Conservation (phyloP, 495 filamentous ascomycete genomes). For the Bombardia bombarda region DNA sequence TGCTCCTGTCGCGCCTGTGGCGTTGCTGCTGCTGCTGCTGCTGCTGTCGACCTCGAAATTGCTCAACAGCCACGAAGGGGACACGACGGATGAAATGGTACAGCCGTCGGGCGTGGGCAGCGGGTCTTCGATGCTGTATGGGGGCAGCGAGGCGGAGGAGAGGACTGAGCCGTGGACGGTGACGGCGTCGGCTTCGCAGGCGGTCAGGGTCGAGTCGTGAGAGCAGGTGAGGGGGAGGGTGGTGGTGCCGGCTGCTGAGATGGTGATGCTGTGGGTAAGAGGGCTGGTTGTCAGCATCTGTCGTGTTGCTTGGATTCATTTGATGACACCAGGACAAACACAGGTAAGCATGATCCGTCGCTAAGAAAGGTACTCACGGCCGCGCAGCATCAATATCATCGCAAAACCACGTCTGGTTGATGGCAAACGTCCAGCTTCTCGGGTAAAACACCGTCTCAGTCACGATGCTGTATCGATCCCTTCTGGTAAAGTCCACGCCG, state of each 20-base stretch:
- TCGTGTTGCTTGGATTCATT: too few relatives aligned
- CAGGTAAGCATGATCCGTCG: neutral
- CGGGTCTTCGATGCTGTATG: constrained; percentile 22
- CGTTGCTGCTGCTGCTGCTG: too few relatives aligned
- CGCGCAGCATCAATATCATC: constrained; percentile 9
- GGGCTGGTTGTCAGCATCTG: too few relatives aligned
- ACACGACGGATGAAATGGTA: constrained; percentile 21
- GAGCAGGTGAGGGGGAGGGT: constrained; percentile 6
- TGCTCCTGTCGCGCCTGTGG: neutral
- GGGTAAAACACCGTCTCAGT: constrained; percentile 10
- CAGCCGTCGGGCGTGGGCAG: constrained; percentile 14
- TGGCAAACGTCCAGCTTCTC: constrained; percentile 3
- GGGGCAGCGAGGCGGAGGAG: constrained; percentile 7
- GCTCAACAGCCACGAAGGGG: constrained; percentile 16
- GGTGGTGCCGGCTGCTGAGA: constrained; percentile 4
- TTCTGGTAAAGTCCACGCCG: neutral
- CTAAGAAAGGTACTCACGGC: constrained; percentile 7
- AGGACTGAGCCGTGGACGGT: constrained; percentile 8
- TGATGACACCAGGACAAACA: neutral
- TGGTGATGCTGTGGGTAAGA: constrained; percentile 1
- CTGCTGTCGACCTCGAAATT: constrained; percentile 16
- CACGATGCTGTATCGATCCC: constrained; percentile 4
- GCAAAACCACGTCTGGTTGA: constrained; percentile 18
- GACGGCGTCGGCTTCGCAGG: constrained; percentile 9
- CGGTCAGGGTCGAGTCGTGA: neutral